Base-by-base conservation (phyloP, 345 rosid species). In the Corchorus olitorius region DNA sequence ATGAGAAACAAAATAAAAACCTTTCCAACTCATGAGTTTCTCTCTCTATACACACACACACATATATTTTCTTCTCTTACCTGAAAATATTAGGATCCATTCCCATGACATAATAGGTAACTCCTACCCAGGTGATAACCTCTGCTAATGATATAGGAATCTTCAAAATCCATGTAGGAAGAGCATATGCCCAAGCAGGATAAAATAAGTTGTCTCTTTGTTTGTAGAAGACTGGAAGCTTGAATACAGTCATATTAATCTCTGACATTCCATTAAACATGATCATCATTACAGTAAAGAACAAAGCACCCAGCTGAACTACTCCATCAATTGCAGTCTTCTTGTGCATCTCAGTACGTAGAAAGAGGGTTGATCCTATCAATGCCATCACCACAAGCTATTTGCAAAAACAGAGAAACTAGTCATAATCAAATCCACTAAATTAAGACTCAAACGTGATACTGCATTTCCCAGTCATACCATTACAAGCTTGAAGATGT, bases 191-290 rank as follows among this genome's bases (percentile, higher is more conserved):
- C 98, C 96, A 92, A 3, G 96, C 72, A 33, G 98, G 96, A 81
- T 81, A 92, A 88, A 92, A 94, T 33, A 86, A 81, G 48, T 85
- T 84, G 68, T 89, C 94, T 76, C 98, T 84, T 84, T 94, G 97
- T 79, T 92, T 94, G 88, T 86, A 94, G 65, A 92, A 92, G 50
- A 92, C 91, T 11, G 97, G 93, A 81, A 94, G 98, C 81, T 85
- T 94, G 56, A 82, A 84, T 53, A 89, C 81, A 55, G 92, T 85
- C 91, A 92, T 81, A 59, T 92, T 83, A 39, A 94, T 66, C 83
- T 94, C 97, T 1, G 91, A 65, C 85, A 86, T 76, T 53, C 98
- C 94, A 67, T 86, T 89, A 73, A 92, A 91, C 94, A 86, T 86
- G 73, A 91, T 58, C 80, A 77, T 83, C 78, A 75, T 59, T 20